phyloP scores from a whole-genome alignment of 2,329 filamentous ascomycete species.

The Phoma herbarum region DNA sequence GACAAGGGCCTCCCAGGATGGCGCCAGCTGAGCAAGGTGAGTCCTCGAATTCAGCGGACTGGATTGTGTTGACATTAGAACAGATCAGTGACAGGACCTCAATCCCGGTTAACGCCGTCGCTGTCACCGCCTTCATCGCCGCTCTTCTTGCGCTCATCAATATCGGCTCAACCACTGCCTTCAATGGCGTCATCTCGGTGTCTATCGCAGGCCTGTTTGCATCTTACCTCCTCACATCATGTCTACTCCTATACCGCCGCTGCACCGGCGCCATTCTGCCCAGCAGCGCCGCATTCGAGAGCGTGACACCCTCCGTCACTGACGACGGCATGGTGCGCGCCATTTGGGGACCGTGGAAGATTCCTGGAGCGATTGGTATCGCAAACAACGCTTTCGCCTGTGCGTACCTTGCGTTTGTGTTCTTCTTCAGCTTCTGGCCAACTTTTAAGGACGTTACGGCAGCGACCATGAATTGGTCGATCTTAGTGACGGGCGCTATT shows the following conservation, averaged over 20 bases:
- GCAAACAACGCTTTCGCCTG: slow-evolving; percentile 38
- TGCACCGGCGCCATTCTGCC: slow-evolving; percentile 31
- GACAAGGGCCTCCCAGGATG: slow-evolving; percentile 53
- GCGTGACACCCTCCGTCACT: slow-evolving; percentile 3
- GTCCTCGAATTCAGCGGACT: neutral
- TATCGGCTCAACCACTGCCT: slow-evolving; percentile 51
- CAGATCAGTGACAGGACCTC: slow-evolving; percentile 35
- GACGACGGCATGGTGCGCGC: slow-evolving; percentile 20
- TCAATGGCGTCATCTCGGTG: slow-evolving; percentile 42
- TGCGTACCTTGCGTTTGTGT: slow-evolving; percentile 33
- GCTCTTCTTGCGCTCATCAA: slow-evolving; percentile 59
- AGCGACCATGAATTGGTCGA: slow-evolving; percentile 42
- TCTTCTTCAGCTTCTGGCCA: slow-evolving; percentile 45
- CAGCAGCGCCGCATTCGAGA: slow-evolving; percentile 11
- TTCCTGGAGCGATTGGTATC: slow-evolving; percentile 30
- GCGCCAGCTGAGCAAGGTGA: slow-evolving; percentile 31
- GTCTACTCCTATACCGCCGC: slow-evolving; percentile 40
- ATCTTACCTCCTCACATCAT: slow-evolving; percentile 36
- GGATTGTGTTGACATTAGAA: slow-evolving; percentile 25
- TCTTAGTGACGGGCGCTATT: slow-evolving; percentile 32
- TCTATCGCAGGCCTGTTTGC: slow-evolving; percentile 39
- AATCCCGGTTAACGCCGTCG: slow-evolving; percentile 48
- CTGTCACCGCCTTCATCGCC: slow-evolving; percentile 46
- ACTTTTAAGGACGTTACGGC: slow-evolving; percentile 26
- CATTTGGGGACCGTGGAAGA: slow-evolving; percentile 38